Evolutionary conservation across 192 early-diverging fungal species (phyloP).

Genomic region (Chytriomyces confervae): DNA sequence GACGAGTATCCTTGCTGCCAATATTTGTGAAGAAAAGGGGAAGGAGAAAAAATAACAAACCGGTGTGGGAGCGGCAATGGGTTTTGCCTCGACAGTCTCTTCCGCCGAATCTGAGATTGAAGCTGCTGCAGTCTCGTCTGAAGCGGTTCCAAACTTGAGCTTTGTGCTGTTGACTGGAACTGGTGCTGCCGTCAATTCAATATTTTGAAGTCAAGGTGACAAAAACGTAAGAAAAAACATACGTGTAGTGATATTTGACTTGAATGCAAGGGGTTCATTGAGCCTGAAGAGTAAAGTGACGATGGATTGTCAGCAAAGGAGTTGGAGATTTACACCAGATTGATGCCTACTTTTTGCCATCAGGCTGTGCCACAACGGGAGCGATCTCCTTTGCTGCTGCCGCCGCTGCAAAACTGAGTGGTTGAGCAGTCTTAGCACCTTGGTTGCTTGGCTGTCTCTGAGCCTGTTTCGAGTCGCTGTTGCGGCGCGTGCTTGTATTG

Average conservation of each 20-base stretch:
- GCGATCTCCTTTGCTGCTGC: not conserved
- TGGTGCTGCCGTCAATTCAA: not conserved
- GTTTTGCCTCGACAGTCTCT: not conserved
- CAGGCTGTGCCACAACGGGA: not conserved
- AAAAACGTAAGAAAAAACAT: constrained; percentile 11
- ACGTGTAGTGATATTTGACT: constrained; percentile 27
- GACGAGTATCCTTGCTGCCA: not conserved
- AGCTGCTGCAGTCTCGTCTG: constrained; percentile 3
- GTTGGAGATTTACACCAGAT: not conserved
- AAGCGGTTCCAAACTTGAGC: constrained; percentile 22
- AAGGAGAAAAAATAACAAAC: not conserved
- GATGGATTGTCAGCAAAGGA: not conserved
- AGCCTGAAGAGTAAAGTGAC: not conserved
- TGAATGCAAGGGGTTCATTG: constrained; percentile 15
- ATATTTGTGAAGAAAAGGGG: not conserved
- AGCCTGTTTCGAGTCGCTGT: not conserved
- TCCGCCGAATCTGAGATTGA: not conserved
- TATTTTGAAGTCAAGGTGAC: not conserved
- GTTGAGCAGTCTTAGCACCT: not conserved
- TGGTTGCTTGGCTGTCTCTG: constrained; percentile 1
- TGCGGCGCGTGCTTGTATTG: constrained; percentile 14
- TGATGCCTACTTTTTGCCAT: not conserved
- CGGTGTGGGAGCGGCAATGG: not conserved
- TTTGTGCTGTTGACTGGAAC: not conserved
- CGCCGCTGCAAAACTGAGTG: not conserved